Percentiles rank a stretch among this genome's conserved stretches.
Conservation (phyloP, 1,284 basidiomycete species). For the Bondarzewia mesenterica region DNA sequence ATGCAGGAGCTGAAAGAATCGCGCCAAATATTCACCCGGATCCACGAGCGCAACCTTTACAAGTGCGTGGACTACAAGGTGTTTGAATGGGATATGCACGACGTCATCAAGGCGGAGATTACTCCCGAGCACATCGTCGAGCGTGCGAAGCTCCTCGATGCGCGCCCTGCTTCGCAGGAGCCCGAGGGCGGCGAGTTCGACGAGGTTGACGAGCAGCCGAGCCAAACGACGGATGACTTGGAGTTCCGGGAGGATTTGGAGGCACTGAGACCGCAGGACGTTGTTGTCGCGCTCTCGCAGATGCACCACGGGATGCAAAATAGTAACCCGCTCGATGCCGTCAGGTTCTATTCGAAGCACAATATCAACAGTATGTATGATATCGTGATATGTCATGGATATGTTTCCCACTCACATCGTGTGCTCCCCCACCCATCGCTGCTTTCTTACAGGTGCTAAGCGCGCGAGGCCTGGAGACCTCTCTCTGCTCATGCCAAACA, state of each 20-base stretch:
- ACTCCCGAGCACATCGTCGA: conserved; percentile 49
- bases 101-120: conserved; percentile 32
- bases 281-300: conserved; percentile 53
- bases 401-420: neutral
- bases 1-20: conserved; percentile 54
- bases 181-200: conserved; percentile 5
- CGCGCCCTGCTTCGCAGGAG: conserved; percentile 1
- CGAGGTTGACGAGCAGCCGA: conserved; percentile 9
- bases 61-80: conserved; percentile 60
- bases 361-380: conserved; percentile 43
- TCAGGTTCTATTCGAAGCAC: conserved; percentile 71
- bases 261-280: conserved; percentile 28
- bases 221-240: conserved; percentile 10
- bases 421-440: neutral
- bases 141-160: conserved; percentile 28
- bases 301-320: conserved; percentile 73
- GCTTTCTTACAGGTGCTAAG: conserved; percentile 28
- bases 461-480: conserved; percentile 47
- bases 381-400: too few relatives aligned
- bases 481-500: conserved; percentile 50
- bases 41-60: conserved; percentile 59
- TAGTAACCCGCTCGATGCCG: conserved; percentile 55
- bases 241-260: conserved; percentile 29
- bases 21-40: conserved; percentile 49
- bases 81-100: conserved; percentile 39